Percentiles rank a stretch among this genome's conserved stretches.
Conservation (phyloP, 129 eudicot genomes). For the Pulicaria dysenterica region DNA sequence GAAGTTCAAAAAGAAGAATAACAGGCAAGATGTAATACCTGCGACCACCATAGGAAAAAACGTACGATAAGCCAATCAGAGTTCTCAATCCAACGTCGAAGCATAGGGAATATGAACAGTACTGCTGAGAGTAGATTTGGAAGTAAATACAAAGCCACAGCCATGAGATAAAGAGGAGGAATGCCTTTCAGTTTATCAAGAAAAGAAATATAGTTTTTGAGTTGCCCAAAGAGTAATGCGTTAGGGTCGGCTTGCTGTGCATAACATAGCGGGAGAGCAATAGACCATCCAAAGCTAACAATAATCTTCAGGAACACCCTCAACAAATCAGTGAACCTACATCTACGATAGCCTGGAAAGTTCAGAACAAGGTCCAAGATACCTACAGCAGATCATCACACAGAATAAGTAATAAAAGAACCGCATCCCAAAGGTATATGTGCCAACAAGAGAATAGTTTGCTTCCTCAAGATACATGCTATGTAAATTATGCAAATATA, state of each 20-base stretch:
- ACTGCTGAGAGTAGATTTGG: slow-evolving; percentile 78
- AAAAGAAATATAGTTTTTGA: slow-evolving; percentile 48
- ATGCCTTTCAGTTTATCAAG: slow-evolving; percentile 64
- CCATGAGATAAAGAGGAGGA: slow-evolving; percentile 79
- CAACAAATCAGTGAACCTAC: slow-evolving; percentile 71
- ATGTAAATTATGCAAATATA: too few relatives aligned
- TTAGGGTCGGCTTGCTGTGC: slow-evolving; percentile 40
- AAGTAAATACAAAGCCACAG: slow-evolving; percentile 76
- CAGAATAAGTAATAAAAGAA: too few relatives aligned
- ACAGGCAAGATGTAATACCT: slow-evolving; percentile 51
- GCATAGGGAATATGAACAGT: slow-evolving; percentile 88
- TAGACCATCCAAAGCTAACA: slow-evolving; percentile 76
- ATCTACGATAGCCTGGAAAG: slow-evolving; percentile 89
- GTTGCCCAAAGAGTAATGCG: slow-evolving; percentile 40
- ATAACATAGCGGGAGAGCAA: slow-evolving; percentile 80
- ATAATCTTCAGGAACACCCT: slow-evolving; percentile 74
- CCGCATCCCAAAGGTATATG: slow-evolving; percentile 1
- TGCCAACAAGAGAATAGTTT: not conserved
- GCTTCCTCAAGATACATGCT: slow-evolving; percentile 5
- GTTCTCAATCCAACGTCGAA: slow-evolving; percentile 96
- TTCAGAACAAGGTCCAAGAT: slow-evolving; percentile 77
- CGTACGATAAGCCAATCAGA: slow-evolving; percentile 91
- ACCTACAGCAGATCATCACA: slow-evolving; percentile 46
- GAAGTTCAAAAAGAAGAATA: not conserved
- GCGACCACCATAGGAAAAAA: slow-evolving; percentile 98